phyloP scores from a whole-genome alignment of 2,329 filamentous ascomycete genomes.

The Blastomyces parvus region DNA sequence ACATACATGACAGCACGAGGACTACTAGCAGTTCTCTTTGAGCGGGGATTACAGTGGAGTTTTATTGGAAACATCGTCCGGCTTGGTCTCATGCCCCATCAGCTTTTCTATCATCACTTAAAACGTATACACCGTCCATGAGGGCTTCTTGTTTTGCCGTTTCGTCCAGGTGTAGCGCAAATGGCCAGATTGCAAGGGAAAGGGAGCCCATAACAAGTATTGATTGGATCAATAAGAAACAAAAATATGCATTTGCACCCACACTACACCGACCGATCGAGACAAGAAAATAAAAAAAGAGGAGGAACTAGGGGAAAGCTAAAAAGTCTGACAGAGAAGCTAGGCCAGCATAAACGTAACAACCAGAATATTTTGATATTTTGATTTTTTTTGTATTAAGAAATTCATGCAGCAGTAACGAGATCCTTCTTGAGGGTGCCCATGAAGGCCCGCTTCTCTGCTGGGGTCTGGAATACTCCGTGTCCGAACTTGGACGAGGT shows the following conservation, averaged over 20 bases:
- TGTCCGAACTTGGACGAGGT: slow-evolving; percentile 99
- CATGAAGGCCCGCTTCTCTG: slow-evolving; percentile 96
- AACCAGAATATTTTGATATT: neutral
- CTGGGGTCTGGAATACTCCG: slow-evolving; percentile 96
- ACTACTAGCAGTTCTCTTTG: neutral
- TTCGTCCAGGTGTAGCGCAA: neutral
- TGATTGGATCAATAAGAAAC: slow-evolving; percentile 3
- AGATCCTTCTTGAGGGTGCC: slow-evolving; percentile 99
- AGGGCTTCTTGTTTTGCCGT: neutral
- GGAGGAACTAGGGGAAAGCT: neutral
- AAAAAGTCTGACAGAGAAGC: neutral
- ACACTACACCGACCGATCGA: slow-evolving; percentile 9
- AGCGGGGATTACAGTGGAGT: neutral
- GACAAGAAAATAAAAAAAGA: neutral
- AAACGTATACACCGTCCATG: neutral
- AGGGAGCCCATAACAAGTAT: neutral
- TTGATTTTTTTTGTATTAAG: slow-evolving; percentile 5
- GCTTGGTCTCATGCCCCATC: neutral
- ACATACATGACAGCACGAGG: neutral
- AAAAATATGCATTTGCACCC: slow-evolving; percentile 8
- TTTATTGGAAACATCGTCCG: neutral
- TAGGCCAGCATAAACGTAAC: neutral
- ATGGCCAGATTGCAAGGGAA: neutral
- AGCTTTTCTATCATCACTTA: neutral
- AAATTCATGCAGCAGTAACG: slow-evolving; percentile 31